Evolutionary conservation across 192 early-diverging fungal species (phyloP).

Genomic region (Linnemannia zychae): DNA sequence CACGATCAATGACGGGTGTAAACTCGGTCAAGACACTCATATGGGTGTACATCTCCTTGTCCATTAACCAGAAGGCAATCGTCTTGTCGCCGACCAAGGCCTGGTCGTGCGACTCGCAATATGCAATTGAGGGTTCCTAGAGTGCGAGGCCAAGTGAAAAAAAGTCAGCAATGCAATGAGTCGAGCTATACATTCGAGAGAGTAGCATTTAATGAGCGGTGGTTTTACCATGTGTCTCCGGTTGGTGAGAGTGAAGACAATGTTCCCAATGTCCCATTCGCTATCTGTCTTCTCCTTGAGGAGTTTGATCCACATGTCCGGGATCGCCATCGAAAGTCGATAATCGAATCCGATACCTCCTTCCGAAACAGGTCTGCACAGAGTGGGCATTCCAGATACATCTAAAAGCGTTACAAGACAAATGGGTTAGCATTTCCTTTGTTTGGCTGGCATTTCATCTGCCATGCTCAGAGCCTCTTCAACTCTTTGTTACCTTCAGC

Average conservation of each 20-base stretch:
- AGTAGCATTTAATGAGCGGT: neutral
- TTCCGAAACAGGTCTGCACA: conserved; percentile 85
- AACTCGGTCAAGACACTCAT: conserved; percentile 85
- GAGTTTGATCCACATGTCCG: conserved; percentile 99
- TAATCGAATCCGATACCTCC: conserved; percentile 97
- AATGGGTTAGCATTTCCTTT: neutral
- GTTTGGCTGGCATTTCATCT: neutral
- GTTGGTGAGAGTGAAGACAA: conserved; percentile 90
- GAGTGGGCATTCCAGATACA: conserved; percentile 98
- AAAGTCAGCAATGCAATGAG: neutral
- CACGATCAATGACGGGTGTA: conserved; percentile 92
- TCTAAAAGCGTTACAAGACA: conserved; percentile 61
- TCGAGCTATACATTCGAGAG: neutral
- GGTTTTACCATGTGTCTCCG: conserved; percentile 77
- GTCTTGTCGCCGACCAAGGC: conserved; percentile 98
- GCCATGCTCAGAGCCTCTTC: neutral
- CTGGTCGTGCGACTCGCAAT: conserved; percentile 96
- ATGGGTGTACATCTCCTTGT: conserved; percentile 96
- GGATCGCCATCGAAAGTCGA: conserved; percentile 95
- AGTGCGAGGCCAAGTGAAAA: conserved; percentile 7
- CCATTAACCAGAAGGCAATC: conserved; percentile 99
- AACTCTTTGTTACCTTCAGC: conserved; percentile 79
- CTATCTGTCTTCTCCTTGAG: conserved; percentile 91
- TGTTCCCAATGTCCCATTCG: conserved; percentile 90
- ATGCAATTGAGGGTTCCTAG: conserved; percentile 92